Conservation (phyloP, 495 filamentous ascomycete species). For the Lindgomyces ingoldianus region DNA sequence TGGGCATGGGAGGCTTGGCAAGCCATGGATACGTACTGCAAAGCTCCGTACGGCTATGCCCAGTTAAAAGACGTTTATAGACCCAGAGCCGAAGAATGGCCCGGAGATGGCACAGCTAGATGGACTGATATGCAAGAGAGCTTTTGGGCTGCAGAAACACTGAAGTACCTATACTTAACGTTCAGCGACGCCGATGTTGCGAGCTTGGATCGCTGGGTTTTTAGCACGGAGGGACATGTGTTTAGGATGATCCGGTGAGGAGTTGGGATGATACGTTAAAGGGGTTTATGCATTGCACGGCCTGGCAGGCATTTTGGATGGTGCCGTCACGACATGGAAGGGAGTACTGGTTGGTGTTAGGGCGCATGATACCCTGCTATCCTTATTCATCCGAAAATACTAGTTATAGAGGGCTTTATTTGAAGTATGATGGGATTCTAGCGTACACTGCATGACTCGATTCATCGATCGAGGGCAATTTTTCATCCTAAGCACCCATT, state of each 20-base stretch:
- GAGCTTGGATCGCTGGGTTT: slow-evolving; percentile 41
- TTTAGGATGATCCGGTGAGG: slow-evolving; percentile 37
- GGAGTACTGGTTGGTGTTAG: too few species aligned
- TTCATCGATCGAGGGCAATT: too few species aligned
- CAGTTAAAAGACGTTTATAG: slow-evolving; percentile 42
- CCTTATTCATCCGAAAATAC: too few species aligned
- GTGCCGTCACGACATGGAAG: too few species aligned
- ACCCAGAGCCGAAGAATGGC: slow-evolving; percentile 6
- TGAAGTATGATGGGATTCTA: too few species aligned
- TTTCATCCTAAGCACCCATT: too few species aligned
- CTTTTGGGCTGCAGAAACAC: slow-evolving; percentile 39
- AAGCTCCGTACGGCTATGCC: slow-evolving; percentile 44
- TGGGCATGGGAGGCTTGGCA: slow-evolving; percentile 43
- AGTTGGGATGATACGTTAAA: too few species aligned
- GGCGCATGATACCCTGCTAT: too few species aligned
- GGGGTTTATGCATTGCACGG: too few species aligned
- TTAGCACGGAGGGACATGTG: slow-evolving; percentile 39
- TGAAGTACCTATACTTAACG: slow-evolving; percentile 40
- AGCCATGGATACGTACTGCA: slow-evolving; percentile 39
- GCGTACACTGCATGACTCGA: too few species aligned
- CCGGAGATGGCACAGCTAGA: slow-evolving; percentile 11
- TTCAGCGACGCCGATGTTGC: slow-evolving; percentile 33
- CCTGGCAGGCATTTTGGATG: too few species aligned
- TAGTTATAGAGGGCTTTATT: too few species aligned
- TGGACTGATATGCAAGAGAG: slow-evolving; percentile 36